phyloP scores from a whole-genome alignment of 306 rosid species.

The Quercus mongolica region DNA sequence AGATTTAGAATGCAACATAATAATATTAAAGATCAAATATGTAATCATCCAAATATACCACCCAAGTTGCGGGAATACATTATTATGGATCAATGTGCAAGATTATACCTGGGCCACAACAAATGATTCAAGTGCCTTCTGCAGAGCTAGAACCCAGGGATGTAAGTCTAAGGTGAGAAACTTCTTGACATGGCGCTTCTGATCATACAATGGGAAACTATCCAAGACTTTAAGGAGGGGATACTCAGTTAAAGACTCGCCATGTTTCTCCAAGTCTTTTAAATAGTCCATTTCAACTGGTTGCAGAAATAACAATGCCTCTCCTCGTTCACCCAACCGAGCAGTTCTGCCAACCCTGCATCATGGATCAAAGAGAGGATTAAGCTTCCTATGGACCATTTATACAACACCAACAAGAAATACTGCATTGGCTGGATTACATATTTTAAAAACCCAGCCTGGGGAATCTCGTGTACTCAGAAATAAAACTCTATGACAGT shows the following conservation, averaged over 20 bases:
- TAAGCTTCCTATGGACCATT: slow-evolving; percentile 16
- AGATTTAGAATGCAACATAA: not conserved
- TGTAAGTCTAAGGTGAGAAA: slow-evolving; percentile 56
- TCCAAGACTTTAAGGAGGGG: slow-evolving; percentile 72
- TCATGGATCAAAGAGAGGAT: slow-evolving; percentile 11
- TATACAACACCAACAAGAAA: not conserved
- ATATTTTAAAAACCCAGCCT: not conserved
- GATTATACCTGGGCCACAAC: slow-evolving; percentile 53
- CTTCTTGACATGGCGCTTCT: slow-evolving; percentile 39
- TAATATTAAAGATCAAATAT: not conserved
- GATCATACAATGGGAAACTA: slow-evolving; percentile 48
- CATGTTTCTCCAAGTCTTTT: slow-evolving; percentile 80
- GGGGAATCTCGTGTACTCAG: not conserved
- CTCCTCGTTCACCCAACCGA: slow-evolving; percentile 90
- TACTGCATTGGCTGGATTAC: not conserved
- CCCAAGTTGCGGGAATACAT: not conserved
- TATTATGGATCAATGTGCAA: not conserved
- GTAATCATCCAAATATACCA: not conserved
- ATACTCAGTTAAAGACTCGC: slow-evolving; percentile 68
- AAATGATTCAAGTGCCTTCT: slow-evolving; percentile 74
- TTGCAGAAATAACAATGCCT: slow-evolving; percentile 83
- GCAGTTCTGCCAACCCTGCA: slow-evolving; percentile 98
- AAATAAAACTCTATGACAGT: not conserved
- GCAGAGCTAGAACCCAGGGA: slow-evolving; percentile 77
- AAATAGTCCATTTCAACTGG: slow-evolving; percentile 87